Evolutionary conservation across 345 rosid species (phyloP), one percentile per base, ranked within the genome.

Genomic region (Anacardium occidentale): DNA sequence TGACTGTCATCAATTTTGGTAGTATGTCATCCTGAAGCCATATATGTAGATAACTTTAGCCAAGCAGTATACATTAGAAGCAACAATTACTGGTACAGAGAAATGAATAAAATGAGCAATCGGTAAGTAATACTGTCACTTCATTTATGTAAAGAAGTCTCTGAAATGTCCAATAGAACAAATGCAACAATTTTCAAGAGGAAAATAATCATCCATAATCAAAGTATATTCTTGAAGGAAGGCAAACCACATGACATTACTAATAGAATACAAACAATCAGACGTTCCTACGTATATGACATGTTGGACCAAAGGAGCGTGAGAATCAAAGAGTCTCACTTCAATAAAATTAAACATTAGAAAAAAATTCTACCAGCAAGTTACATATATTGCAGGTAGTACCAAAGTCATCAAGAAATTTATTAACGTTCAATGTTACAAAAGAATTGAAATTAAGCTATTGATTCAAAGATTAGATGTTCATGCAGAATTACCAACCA

Each of bases 1-100:
- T 87, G 25, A 78, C 79, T 59, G 96, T 89, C 99, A 95, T 95
- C 86, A 95, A 81, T 83, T 95, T 95, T 15, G 99, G 98, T 45
- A 95, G 83, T 83, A 95, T 87, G 77, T 95, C 98, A 87, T 92
- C 99, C 99, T 95, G 86, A 73, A 78, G 77, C 64, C 73, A 83
- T 37, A 72, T 66, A 81, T 26, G 67, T 40, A 72, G 71, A 62
- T 24, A 53, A 61, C 22, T 51, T 58, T 69, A 74, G 56, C 62
- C 64, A n/a, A 62, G 61, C 67, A 58, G 68, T 71, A 47, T 68
- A 47, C 26, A 45, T 45, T 3, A 73, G 40, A 69, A 51, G 62
- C 58, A 45, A 25, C 34, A 2, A 14, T 37, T 12, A 18, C 48
- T 55, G 44, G 3, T 20, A 24, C 3, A 63, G n/a, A 69, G 10